Evolutionary conservation across 768 basidiomycete species (phyloP).

Genomic region (Sporobolomyces roseus): DNA sequence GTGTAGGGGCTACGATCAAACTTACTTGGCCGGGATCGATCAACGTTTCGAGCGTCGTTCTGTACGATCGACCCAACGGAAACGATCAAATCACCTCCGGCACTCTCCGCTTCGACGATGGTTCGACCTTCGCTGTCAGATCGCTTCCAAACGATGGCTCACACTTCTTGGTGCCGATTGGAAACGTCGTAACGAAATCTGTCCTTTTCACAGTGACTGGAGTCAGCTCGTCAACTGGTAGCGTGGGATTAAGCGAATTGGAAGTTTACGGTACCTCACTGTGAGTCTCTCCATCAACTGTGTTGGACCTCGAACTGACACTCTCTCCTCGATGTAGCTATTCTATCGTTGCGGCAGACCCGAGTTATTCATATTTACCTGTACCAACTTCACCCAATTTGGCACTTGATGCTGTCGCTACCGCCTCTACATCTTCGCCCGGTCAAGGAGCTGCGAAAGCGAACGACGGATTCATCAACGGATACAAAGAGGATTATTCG

Average conservation of each 20-base stretch:
- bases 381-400: constrained; percentile 12
- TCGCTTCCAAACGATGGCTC: constrained; percentile 21
- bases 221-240: constrained; percentile 10
- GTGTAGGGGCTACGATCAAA: constrained; percentile 5
- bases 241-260: constrained; percentile 16
- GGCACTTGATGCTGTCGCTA: constrained; percentile 3
- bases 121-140: constrained; percentile 1
- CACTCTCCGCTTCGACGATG: constrained; percentile 12
- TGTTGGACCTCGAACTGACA: background rate
- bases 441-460: constrained; percentile 15
- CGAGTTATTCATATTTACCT: background rate
- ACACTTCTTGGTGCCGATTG: constrained; percentile 2
- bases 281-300: background rate
- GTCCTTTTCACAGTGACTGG: constrained; percentile 7
- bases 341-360: background rate
- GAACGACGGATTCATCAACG: constrained; percentile 25
- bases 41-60: constrained; percentile 8
- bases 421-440: background rate
- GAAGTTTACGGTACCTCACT: background rate
- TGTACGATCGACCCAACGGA: constrained; percentile 29
- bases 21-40: constrained; percentile 7
- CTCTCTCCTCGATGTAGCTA: background rate
- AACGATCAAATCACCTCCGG: constrained; percentile 14
- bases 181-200: background rate
- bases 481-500: constrained; percentile 27